Evolutionary conservation across 1,284 basidiomycete genomes (phyloP).

Genomic region (Heterobasidion parviporum): DNA sequence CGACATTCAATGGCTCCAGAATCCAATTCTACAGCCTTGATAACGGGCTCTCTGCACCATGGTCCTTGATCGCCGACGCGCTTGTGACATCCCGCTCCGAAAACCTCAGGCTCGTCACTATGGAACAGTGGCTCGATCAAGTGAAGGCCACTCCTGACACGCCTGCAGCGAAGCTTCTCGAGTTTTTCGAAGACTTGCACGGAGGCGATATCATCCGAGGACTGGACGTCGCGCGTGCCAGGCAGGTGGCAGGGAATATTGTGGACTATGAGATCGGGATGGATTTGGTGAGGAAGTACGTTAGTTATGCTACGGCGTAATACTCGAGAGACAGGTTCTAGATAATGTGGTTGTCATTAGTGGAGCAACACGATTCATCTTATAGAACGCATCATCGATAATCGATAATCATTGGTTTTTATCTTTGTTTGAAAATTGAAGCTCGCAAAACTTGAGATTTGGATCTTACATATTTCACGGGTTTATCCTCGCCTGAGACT

Average conservation of each 20-base stretch:
- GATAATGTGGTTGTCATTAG: too few relatives aligned
- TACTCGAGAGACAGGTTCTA: too few relatives aligned
- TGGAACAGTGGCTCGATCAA: neutral
- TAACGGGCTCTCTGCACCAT: neutral
- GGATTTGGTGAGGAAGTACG: neutral
- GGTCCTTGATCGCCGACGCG: neutral
- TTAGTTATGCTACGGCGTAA: neutral
- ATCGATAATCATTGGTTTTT: too few relatives aligned
- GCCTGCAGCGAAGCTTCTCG: neutral
- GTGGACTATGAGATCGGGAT: neutral
- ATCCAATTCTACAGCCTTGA: slow-evolving; percentile 2
- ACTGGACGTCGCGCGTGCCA: neutral
- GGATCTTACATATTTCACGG: too few relatives aligned
- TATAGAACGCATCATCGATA: too few relatives aligned
- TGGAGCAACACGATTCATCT: too few relatives aligned
- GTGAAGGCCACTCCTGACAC: neutral
- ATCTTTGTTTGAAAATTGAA: too few relatives aligned
- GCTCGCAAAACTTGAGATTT: too few relatives aligned
- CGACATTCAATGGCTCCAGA: neutral
- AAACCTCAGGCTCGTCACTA: neutral
- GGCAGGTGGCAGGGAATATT: neutral
- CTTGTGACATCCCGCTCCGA: neutral
- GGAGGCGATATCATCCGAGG: neutral
- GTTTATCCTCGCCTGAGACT: too few relatives aligned
- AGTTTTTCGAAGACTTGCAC: neutral